Base-by-base conservation (phyloP, 345 rosid species). In the Brassica incana region DNA sequence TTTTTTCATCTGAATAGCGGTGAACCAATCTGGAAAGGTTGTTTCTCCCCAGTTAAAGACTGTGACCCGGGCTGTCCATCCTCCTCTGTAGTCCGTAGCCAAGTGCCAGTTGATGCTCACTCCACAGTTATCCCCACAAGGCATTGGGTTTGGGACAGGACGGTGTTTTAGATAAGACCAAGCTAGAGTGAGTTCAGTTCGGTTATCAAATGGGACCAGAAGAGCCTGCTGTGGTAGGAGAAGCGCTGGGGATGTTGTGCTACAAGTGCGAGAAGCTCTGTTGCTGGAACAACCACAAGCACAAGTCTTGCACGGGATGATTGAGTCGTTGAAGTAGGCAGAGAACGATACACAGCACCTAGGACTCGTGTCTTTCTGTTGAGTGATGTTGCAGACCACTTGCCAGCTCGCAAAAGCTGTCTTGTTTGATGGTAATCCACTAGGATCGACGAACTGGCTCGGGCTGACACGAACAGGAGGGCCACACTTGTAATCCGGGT, bases 351-450 rank as follows among this genome's bases (percentile, higher is more conserved):
- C 99, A 14, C 99, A 95, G 58, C 98, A 95, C 79, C 81, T 90
- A 8, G 99, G 99, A 72, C 82, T 87, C 0, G 75, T 78, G 16
- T 86, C 87, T 83, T 87, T 90, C 65, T 90, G 85, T 52, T 82
- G 87, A 23, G 96, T 93, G 78, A 91, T 95, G 82, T 91, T 95
- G 89, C 99, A 95, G 61, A 95, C 98, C 60, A 95, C 90, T 78
- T 95, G 99, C 99, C 99, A 95, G 81, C 96, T 95, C 0, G 93
- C 93, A 78, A 95, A 82, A 35, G 95, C 95, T 20, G 96, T 86
- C 43, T 83, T 77, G 83, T 89, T 86, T 5, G 91, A 85, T 14
- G 92, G 88, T 8, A 90, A 85, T n/a, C 98, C 98, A 60, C 87
- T 85, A 30, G 97, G 83, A 72, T 93, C 94, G 0, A 76, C 83